Evolutionary conservation across 2,329 filamentous ascomycete genomes (phyloP).

Genomic region (Magnaporthales sp.): DNA sequence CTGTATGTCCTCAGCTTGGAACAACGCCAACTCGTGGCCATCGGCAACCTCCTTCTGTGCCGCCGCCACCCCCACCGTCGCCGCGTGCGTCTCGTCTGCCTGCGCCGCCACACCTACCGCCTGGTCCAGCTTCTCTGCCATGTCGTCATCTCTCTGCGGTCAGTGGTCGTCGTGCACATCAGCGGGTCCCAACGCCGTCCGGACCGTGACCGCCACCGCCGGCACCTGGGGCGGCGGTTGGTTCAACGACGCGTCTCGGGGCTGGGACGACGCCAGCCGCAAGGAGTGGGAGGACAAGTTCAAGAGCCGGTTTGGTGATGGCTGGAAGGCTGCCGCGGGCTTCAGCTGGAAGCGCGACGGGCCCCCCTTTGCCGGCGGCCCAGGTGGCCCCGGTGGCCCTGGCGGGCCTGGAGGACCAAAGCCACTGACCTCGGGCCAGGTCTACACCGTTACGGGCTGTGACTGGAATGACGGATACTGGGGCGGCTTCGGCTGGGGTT

Average conservation of each 20-base stretch:
- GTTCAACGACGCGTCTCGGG: constrained; percentile 14
- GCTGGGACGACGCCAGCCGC: constrained; percentile 10
- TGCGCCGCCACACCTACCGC: constrained; percentile 22
- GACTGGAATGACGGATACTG: constrained; percentile 27
- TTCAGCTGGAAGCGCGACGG: constrained; percentile 7
- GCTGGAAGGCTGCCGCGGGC: constrained; percentile 7
- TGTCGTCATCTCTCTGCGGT: constrained; percentile 32
- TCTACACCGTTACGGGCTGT: constrained; percentile 33
- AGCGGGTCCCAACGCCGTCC: constrained; percentile 28
- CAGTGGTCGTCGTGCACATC: constrained; percentile 28
- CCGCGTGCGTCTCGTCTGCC: constrained; percentile 19
- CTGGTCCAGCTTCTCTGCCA: constrained; percentile 20
- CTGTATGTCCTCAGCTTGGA: constrained; percentile 31
- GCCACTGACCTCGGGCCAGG: constrained; percentile 25
- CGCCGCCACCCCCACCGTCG: constrained; percentile 14
- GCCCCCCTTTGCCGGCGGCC: constrained; percentile 5
- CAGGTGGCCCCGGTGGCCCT: constrained; percentile 7
- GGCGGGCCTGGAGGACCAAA: constrained; percentile 6
- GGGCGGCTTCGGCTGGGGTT: constrained; percentile 29
- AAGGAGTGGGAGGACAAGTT: constrained; percentile 15
- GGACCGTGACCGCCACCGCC: constrained; percentile 26
- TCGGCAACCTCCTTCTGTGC: constrained; percentile 22
- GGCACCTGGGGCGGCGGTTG: constrained; percentile 25
- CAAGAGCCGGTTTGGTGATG: constrained; percentile 10
- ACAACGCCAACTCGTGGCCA: constrained; percentile 20